A percentile compares a stretch with the other conserved stretches of the same genome.
Conservation (phyloP, 148 eudicot genomes). For the Oxyria digyna region DNA sequence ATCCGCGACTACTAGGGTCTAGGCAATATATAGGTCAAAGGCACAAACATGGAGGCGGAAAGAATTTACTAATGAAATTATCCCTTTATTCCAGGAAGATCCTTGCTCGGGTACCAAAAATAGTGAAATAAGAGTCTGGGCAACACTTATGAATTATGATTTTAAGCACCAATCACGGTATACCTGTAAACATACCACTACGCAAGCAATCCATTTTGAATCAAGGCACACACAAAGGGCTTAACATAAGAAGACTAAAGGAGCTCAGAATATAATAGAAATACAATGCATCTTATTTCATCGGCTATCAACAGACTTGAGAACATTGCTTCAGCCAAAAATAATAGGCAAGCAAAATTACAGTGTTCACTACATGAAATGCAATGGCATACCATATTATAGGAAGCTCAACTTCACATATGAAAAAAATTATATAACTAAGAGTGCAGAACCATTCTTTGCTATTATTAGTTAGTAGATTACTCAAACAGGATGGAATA, state of each 20-base stretch:
- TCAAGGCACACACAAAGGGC: background rate
- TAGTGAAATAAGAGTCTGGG: background rate
- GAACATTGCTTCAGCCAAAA: background rate
- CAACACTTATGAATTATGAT: background rate
- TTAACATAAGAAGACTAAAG: background rate
- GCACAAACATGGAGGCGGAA: background rate
- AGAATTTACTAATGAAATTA: background rate
- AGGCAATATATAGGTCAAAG: background rate
- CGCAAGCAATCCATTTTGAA: background rate
- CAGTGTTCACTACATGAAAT: background rate
- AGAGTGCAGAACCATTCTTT: background rate
- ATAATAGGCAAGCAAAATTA: background rate
- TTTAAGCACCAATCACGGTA: background rate
- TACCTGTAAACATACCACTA: background rate
- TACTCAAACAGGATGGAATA: background rate
- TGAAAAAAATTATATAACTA: background rate
- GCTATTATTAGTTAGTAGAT: background rate
- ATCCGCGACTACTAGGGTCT: background rate
- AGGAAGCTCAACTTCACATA: background rate
- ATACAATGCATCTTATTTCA: background rate
- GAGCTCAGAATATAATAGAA: background rate
- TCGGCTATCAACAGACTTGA: background rate
- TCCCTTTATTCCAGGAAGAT: background rate
- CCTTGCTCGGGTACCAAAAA: background rate
- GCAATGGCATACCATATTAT: background rate